Conservation (phyloP, 345 rosid species). For the Chamaenerion angustifolium region DNA sequence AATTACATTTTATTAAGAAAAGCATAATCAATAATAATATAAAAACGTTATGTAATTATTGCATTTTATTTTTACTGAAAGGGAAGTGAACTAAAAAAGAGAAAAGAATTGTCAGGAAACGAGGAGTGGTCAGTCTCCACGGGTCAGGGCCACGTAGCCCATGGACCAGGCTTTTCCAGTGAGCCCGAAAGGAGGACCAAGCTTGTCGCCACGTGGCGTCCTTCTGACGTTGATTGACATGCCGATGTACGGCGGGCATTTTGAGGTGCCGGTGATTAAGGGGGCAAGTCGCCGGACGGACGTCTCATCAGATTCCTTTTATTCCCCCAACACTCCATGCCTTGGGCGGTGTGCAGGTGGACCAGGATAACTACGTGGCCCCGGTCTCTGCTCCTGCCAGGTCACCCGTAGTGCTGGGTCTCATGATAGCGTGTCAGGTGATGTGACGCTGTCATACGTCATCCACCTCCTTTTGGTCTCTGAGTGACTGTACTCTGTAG, state of each 20-base stretch:
- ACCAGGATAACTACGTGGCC: slow-evolving; percentile 5
- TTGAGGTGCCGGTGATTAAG: slow-evolving; percentile 24
- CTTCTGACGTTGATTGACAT: slow-evolving; percentile 5
- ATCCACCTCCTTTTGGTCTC: slow-evolving; percentile 4
- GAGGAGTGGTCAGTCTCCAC: no score
- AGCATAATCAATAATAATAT: no score
- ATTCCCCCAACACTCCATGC: not conserved
- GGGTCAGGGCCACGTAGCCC: no score
- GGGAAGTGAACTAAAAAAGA: no score
- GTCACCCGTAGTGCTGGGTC: slow-evolving; percentile 12
- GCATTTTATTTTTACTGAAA: no score
- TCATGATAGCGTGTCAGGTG: slow-evolving; percentile 17
- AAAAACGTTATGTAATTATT: no score
- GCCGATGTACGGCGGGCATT: slow-evolving; percentile 16
- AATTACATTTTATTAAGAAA: no score
- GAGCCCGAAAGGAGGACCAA: no score
- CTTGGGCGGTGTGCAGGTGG: slow-evolving; percentile 5
- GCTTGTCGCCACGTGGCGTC: not conserved
- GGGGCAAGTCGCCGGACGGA: slow-evolving; percentile 31
- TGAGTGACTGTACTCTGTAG: no score
- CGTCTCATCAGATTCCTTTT: slow-evolving; percentile 13
- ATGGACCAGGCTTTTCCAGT: no score
- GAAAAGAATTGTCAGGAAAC: no score
- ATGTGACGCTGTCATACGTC: slow-evolving; percentile 21
- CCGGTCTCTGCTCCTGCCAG: slow-evolving; percentile 13